Base-by-base conservation (phyloP, 164 flowering plant genomes). In the Kalanchoe fedtschenkoi region DNA sequence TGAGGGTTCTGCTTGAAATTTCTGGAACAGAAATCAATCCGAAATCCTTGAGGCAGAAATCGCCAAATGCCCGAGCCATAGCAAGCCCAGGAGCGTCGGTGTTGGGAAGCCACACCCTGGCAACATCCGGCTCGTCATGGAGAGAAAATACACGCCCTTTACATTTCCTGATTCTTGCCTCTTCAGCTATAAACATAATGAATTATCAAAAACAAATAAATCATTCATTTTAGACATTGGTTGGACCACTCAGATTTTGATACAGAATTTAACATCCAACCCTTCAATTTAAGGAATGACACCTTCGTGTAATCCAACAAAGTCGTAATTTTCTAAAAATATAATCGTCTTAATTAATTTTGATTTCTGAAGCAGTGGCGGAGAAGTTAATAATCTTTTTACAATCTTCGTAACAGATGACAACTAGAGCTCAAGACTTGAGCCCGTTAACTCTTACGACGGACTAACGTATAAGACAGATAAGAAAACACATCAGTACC, bases 401-500 rank as follows among this genome's bases (percentile, higher is more conserved):
- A 28, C 4, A 51, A 5, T 51, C 17, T 51, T 51, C 6, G 56
- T 3, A 24, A 3, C 56, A 1, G 17, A 51, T 26, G 56, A 10
- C 32, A 44, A n/a, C n/a, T 19, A n/a, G 21, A 19, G 0, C 1
- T n/a, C 10, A 3, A 44, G n/a, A 44, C 21, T 0, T 5, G 21
- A 42, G 47, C 47, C n/a, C 19, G n/a, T n/a, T 42, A 4, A 42
- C 15, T 16, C 6, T 42, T 19, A n/a, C 9, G 21, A 44, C 21
- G 51, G 26, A 44, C 8, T 7, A 51, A 26, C 10, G 39, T n/a
- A n/a, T n/a, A 42, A 42, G n/a, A 17, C 5, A 33, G 61, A 42
- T 2, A 3, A 21, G 43, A 57, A 64, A 38, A 26, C 5, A 5
- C 4, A 62, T 28, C 44, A 9, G 37, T 34, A 90, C 97, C 84